Base-by-base conservation (phyloP, 2,329 filamentous ascomycete genomes). In the Alternaria ethzedia region DNA sequence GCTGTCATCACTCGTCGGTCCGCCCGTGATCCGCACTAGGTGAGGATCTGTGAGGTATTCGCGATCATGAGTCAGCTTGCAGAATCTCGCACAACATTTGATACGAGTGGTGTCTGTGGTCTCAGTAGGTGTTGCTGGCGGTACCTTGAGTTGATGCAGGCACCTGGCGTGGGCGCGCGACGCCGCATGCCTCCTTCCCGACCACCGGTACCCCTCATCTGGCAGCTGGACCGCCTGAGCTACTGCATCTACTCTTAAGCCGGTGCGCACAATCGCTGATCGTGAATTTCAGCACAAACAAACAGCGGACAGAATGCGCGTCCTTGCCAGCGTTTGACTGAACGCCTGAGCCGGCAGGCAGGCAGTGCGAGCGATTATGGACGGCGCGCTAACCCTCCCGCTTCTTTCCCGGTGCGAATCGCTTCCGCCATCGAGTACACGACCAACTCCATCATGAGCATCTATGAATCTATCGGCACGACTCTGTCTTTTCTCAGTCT, bases 401-500 rank as follows among this genome's bases (percentile, higher is more conserved):
- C 49, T 44, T 25, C 51, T 54, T 30, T 54, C 43, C 43, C 32
- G 30, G 23, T 26, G 32, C 58, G 7, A 7, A 21, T 47, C 45
- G 21, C 57, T 17, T 47, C 30, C 32, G 54, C 61, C 47, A 59
- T 54, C 20, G 23, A 47, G 57, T 32, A 50, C 61, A 44, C 63
- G 45, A 28, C 47, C 59, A 32, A 54, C 57, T 21, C 61, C 52
- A 69, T 57, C 50, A 76, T 76, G 74, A 61, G 65, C 49, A 50
- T 73, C 11, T 69, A 63, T 58, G 65, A 54, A 51, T 47, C 65
- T 23, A 66, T 76, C 41, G 65, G 66, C 4, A 60, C 76, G 10
- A 51, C 69, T 4, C 26, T 79, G 17, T 76, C 71, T 6, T 72
- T 75, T 32, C 36, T 76, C 17, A 78, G 75, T 54, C 67, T 75